phyloP scores from a whole-genome alignment of 345 rosid species.

The Hevea brasiliensis region DNA sequence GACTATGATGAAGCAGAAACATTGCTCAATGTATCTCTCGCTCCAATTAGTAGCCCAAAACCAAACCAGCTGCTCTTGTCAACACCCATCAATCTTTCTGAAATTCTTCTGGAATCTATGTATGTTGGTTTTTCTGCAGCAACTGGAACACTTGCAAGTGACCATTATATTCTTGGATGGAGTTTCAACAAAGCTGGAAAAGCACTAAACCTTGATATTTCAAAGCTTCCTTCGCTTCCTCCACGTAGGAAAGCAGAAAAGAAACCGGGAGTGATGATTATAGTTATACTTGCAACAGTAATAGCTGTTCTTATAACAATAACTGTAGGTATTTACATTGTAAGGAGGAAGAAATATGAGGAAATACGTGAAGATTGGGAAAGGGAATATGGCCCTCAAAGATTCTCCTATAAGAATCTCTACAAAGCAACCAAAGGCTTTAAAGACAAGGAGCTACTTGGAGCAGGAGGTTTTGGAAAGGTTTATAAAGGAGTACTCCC shows the following conservation, averaged over 20 bases:
- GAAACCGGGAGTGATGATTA: neutral
- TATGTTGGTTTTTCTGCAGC: neutral
- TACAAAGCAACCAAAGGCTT: conserved; percentile 22
- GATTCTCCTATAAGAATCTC: conserved; percentile 16
- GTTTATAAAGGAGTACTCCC: conserved; percentile 21
- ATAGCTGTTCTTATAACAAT: neutral
- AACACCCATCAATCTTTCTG: neutral
- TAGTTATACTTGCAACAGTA: neutral
- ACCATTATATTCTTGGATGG: conserved; percentile 1
- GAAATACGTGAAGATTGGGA: conserved; percentile 24
- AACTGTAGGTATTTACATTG: neutral
- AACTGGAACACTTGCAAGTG: neutral
- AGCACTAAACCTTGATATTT: neutral
- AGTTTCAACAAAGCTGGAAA: neutral
- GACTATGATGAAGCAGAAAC: neutral
- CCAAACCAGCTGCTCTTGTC: neutral
- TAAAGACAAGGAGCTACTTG: conserved; percentile 3
- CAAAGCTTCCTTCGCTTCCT: neutral
- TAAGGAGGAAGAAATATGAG: conserved; percentile 6
- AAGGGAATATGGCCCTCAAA: conserved; percentile 24
- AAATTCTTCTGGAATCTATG: neutral
- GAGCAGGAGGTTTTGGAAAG: conserved; percentile 20
- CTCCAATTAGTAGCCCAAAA: neutral
- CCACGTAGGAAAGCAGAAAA: neutral
- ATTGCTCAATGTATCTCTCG: neutral